Base-by-base conservation (phyloP, 2,329 filamentous ascomycete species). In the Plectosphaerella cucumerina region DNA sequence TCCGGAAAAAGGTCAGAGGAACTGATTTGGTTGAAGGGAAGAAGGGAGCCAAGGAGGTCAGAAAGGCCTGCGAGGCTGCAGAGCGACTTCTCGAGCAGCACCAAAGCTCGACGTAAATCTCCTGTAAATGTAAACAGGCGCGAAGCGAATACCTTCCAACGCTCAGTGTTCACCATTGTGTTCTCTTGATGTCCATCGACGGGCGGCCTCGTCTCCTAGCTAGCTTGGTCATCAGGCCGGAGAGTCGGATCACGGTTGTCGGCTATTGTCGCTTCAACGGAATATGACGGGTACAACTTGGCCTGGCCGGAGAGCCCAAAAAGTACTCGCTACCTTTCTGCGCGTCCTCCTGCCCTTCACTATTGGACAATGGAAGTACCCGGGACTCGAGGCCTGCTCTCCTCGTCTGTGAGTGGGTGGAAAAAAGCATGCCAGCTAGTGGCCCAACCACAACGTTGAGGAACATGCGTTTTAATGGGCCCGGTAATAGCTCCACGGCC, bases 1-100 rank as follows among this genome's bases (percentile, higher is more conserved):
- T 97, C 48, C 82, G 83, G 62, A 91, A 87, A 65, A 80, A 87
- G 43, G 78, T 97, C 15, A 75, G 80, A 5, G 87, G 85, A 64
- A 87, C 85, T 1, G 70, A 81, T 60, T 68, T 83, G 56, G 65
- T 78, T 42, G 69, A 71, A 14, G 69, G 71, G 6, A 78, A 76
- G 59, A 70, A 69, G 55, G 72, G 81, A 49, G 69, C 68, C 49
- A 74, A 69, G 56, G 71, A 67, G 53, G 60, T 85, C 9, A 72
- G 67, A 60, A 74, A 72, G 60, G 71, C 67, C 3, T 80, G 75
- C 59, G 71, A 70, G 53, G 62, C 68, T 53, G 76, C 72, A 2
- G 65, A 70, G 50, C 61, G 62, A 48, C 60, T 69, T 1, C 58
- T 78, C 31, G 59, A 65, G 21, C 57, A 59, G 51, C 59, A 59